These are phyloP conservation scores for Pleurotus cornucopiae DNA, from an alignment of 768 basidiomycete species.

Conservation along the genomic window DNA sequence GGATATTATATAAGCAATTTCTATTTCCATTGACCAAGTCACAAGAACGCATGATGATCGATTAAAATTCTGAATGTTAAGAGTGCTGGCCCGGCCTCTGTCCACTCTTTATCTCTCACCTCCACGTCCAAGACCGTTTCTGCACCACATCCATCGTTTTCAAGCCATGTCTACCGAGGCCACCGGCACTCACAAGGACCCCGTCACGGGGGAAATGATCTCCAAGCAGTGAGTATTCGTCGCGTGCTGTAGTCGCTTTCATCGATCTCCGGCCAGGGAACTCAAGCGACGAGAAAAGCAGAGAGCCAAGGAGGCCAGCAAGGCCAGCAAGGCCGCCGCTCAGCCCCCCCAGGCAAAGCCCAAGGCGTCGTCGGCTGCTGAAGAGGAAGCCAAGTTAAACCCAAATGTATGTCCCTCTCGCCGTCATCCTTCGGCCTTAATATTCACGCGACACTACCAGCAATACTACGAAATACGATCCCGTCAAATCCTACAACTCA, in stretches of 20 bases:
- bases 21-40: too few relatives aligned
- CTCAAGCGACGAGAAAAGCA: constrained; percentile 92
- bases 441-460: constrained; percentile 36
- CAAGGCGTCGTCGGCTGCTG: constrained; percentile 36
- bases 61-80: constrained; percentile 6
- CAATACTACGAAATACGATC: constrained; percentile 97
- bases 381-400: constrained; percentile 80
- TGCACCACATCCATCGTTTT: constrained; percentile 11
- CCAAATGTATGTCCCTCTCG: constrained; percentile 67
- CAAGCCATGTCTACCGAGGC: constrained; percentile 40
- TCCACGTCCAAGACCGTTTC: background rate
- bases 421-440: background rate
- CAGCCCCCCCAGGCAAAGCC: constrained; percentile 34
- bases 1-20: too few relatives aligned
- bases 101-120: background rate
- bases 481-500: constrained; percentile 80
- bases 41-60: background rate
- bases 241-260: constrained; percentile 11
- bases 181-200: constrained; percentile 61
- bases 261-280: constrained; percentile 55
- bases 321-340: constrained; percentile 45
- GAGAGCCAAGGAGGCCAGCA: constrained; percentile 76
- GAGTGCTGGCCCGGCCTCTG: background rate
- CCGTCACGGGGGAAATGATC: constrained; percentile 92
- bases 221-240: constrained; percentile 78